A percentile compares a stretch with the other conserved stretches of the same genome.
phyloP scores from a whole-genome alignment of 2,329 filamentous ascomycete species.

The Fusarium sp. region DNA sequence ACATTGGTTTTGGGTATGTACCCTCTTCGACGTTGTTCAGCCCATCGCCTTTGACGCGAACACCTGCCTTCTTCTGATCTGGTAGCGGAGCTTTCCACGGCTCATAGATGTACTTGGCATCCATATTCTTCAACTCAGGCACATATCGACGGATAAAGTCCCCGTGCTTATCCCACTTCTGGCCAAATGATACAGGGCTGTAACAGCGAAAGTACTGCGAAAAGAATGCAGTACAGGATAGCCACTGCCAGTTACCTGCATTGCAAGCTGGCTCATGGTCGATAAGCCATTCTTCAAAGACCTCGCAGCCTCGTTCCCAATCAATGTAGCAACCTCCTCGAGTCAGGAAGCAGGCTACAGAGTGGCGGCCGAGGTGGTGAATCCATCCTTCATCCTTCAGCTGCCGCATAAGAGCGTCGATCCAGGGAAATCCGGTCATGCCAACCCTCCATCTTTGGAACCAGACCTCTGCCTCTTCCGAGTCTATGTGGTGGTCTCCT shows the following conservation, averaged over 20 bases:
- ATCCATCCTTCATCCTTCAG: constrained; percentile 80
- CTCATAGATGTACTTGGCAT: constrained; percentile 81
- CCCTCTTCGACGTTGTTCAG: constrained; percentile 56
- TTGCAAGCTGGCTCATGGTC: constrained; percentile 82
- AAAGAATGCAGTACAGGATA: constrained; percentile 81
- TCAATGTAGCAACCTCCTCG: constrained; percentile 81
- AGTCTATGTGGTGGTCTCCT: constrained; percentile 73
- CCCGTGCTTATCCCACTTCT: constrained; percentile 80
- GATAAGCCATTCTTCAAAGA: constrained; percentile 80
- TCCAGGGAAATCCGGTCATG: constrained; percentile 81
- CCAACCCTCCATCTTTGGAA: constrained; percentile 77
- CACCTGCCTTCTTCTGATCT: constrained; percentile 77
- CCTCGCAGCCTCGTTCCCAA: constrained; percentile 82
- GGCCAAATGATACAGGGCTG: constrained; percentile 76
- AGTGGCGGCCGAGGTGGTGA: constrained; percentile 80
- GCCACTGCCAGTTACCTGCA: constrained; percentile 82
- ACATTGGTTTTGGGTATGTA: constrained; percentile 80
- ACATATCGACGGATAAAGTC: constrained; percentile 73
- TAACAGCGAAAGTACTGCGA: constrained; percentile 78
- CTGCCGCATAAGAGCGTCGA: constrained; percentile 84
- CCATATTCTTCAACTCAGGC: constrained; percentile 72
- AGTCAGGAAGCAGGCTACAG: constrained; percentile 85
- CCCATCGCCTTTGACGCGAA: constrained; percentile 69
- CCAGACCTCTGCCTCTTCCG: constrained; percentile 70
- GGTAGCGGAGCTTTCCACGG: constrained; percentile 78